Conservation (phyloP, 2,329 filamentous ascomycete species). For the Ophiostoma pallidulum region DNA sequence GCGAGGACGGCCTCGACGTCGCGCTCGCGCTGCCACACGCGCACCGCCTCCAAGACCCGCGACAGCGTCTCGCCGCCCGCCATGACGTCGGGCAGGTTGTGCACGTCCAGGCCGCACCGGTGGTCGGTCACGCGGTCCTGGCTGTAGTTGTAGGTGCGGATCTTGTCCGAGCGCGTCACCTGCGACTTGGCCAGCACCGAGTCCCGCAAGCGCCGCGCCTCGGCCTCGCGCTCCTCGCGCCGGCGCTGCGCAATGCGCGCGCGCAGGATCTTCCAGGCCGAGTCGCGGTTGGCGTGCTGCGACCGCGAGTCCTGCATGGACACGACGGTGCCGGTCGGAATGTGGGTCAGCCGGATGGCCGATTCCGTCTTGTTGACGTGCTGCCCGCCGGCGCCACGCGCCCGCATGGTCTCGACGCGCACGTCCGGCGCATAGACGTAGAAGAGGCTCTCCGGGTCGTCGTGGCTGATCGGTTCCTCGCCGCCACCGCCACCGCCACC, state of each 20-base stretch:
- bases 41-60: slow-evolving; percentile 67
- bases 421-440: slow-evolving; percentile 82
- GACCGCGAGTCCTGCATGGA: slow-evolving; percentile 89
- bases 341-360: slow-evolving; percentile 83
- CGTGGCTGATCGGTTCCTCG: slow-evolving; percentile 47
- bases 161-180: slow-evolving; percentile 87
- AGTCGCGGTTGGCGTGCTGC: slow-evolving; percentile 79
- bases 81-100: slow-evolving; percentile 74
- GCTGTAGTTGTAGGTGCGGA: slow-evolving; percentile 78
- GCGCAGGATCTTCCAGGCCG: slow-evolving; percentile 77
- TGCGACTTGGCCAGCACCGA: slow-evolving; percentile 70
- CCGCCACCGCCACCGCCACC: neutral
- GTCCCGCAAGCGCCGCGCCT: slow-evolving; percentile 62
- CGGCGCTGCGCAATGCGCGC: slow-evolving; percentile 71
- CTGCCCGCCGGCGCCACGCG: slow-evolving; percentile 85
- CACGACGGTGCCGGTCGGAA: slow-evolving; percentile 77
- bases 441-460: slow-evolving; percentile 84
- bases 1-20: slow-evolving; percentile 64
- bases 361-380: slow-evolving; percentile 99
- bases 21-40: slow-evolving; percentile 62
- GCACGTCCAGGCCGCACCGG: slow-evolving; percentile 66
- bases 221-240: slow-evolving; percentile 74
- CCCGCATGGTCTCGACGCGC: slow-evolving; percentile 77
- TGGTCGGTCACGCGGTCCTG: slow-evolving; percentile 81
- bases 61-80: slow-evolving; percentile 63